Evolutionary conservation across 108 stramenopile genomes (phyloP).

Genomic region (Ochromonas danica): DNA sequence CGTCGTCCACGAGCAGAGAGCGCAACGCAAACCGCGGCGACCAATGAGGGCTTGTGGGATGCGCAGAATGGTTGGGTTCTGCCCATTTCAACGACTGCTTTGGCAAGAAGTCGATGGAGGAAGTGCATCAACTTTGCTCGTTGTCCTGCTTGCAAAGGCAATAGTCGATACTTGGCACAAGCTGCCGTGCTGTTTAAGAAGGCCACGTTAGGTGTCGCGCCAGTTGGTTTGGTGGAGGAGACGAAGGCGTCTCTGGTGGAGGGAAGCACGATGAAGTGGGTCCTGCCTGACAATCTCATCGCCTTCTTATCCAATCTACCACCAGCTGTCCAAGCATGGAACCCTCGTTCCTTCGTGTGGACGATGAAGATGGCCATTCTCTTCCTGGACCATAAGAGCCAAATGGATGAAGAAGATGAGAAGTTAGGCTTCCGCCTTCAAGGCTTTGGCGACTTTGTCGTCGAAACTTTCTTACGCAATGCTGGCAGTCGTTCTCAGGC

Average conservation of each 20-base stretch:
- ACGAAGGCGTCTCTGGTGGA: background rate
- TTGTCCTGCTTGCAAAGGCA: conserved; percentile 49
- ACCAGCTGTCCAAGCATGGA: conserved; percentile 39
- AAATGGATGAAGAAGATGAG: conserved; percentile 44
- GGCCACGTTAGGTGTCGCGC: background rate
- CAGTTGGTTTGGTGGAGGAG: background rate
- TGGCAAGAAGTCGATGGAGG: conserved; percentile 41
- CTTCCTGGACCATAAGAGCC: conserved; percentile 48
- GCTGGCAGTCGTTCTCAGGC: conserved; percentile 45
- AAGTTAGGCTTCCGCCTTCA: conserved; percentile 47
- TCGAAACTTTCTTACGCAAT: conserved; percentile 52
- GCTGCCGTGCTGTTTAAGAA: background rate
- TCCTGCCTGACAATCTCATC: conserved; percentile 53
- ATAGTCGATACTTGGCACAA: conserved; percentile 15
- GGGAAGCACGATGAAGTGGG: conserved; percentile 36
- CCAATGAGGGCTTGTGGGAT: conserved; percentile 58
- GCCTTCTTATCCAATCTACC: conserved; percentile 57
- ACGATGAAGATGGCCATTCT: conserved; percentile 44
- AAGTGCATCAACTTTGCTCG: conserved; percentile 34
- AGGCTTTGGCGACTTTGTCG: conserved; percentile 49
- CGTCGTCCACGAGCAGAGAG: background rate
- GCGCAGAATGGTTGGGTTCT: conserved; percentile 47
- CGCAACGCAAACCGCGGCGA: conserved; percentile 44
- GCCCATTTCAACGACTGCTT: conserved; percentile 24
- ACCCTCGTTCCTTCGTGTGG: conserved; percentile 47